Conservation (phyloP, 2,329 filamentous ascomycete genomes). For the Fusarium brevicatenulatum region DNA sequence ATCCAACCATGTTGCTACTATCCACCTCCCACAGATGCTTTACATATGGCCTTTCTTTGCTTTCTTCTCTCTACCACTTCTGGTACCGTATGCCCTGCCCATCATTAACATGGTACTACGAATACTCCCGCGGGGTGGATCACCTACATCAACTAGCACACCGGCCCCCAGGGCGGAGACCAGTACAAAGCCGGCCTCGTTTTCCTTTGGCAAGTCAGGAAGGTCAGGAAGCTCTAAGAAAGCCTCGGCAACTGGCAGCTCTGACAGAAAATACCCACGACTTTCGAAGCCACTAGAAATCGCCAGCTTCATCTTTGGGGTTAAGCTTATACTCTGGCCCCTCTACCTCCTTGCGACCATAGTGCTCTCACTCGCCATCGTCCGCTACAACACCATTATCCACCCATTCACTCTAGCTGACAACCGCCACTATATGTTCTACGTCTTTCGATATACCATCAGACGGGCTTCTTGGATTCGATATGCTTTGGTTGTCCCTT, state of each 20-base stretch:
- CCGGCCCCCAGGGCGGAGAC: background rate
- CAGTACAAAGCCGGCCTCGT: background rate
- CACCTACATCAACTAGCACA: background rate
- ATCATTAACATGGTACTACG: constrained; percentile 29
- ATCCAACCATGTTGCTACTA: constrained; percentile 88
- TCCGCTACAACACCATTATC: constrained; percentile 89
- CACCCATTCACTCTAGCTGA: constrained; percentile 97
- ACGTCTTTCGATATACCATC: constrained; percentile 88
- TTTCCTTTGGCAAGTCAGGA: constrained; percentile 1
- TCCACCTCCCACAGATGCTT: constrained; percentile 91
- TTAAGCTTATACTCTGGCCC: constrained; percentile 50
- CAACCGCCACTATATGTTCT: constrained; percentile 97
- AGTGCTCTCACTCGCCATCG: constrained; percentile 55
- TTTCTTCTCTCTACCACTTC: constrained; percentile 88
- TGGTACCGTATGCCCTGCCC: constrained; percentile 64
- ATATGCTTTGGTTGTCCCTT: constrained; percentile 75
- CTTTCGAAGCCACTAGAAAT: constrained; percentile 24
- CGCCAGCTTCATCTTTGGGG: constrained; percentile 40
- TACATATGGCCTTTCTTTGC: constrained; percentile 92
- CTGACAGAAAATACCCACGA: background rate
- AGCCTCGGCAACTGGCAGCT: background rate
- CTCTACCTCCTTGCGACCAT: constrained; percentile 51
- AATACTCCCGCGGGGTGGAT: background rate
- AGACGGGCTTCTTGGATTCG: constrained; percentile 70
- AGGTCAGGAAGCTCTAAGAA: background rate